A percentile compares a stretch with the other conserved stretches of the same genome.
phyloP scores from a whole-genome alignment of 768 basidiomycete species.

The Scleroderma citrinum region DNA sequence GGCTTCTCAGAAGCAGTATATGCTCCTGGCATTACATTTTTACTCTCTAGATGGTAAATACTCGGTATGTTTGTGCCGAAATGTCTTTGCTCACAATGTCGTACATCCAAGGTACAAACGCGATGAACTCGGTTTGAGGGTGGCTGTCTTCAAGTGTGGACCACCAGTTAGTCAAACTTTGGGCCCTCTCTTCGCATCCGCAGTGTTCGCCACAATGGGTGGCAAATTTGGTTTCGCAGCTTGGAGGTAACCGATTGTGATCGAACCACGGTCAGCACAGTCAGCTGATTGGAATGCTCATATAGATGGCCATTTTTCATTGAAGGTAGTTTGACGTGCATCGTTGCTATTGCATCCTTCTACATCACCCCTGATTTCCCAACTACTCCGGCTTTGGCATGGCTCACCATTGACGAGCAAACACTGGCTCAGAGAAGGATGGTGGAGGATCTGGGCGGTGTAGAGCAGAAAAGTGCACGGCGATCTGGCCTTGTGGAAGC shows the following conservation, averaged over 20 bases:
- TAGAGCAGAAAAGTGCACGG: conserved; percentile 36
- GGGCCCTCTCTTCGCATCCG: conserved; percentile 72
- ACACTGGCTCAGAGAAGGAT: conserved; percentile 40
- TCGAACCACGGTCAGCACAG: neutral
- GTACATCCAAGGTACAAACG: conserved; percentile 46
- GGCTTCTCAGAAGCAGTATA: too few species aligned
- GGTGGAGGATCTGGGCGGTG: conserved; percentile 55
- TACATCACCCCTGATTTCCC: conserved; percentile 74
- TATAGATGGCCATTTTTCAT: conserved; percentile 66
- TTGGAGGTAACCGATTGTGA: conserved; percentile 54
- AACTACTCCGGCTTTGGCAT: conserved; percentile 44
- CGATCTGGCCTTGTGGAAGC: conserved; percentile 49
- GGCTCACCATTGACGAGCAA: conserved; percentile 42
- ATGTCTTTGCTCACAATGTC: too few species aligned
- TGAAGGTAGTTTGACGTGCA: conserved; percentile 53
- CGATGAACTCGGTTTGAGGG: conserved; percentile 60
- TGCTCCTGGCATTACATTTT: too few species aligned
- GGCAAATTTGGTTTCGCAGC: conserved; percentile 59
- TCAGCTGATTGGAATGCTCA: neutral
- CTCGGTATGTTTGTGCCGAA: too few species aligned
- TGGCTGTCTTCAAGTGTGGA: conserved; percentile 62
- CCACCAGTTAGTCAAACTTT: conserved; percentile 76
- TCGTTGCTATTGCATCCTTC: conserved; percentile 43
- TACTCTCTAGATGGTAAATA: too few species aligned
- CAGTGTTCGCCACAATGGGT: conserved; percentile 66